phyloP scores from a whole-genome alignment of 306 rosid genomes.

The Casuarina cunninghamiana region DNA sequence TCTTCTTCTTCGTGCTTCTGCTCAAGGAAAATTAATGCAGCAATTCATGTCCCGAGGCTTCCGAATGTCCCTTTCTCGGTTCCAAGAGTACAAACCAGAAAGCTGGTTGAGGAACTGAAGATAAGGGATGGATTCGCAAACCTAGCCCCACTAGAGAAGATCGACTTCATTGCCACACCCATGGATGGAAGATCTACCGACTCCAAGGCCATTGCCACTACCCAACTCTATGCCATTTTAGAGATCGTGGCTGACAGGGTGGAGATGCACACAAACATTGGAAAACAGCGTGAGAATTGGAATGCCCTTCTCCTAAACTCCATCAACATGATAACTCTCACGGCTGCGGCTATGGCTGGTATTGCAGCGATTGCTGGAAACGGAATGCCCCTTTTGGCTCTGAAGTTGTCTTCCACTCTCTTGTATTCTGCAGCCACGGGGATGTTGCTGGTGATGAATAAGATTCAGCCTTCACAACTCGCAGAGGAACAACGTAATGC shows the following conservation, averaged over 20 bases:
- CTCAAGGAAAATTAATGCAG: conserved; percentile 39
- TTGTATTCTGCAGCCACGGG: conserved; percentile 71
- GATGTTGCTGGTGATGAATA: conserved; percentile 54
- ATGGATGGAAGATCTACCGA: conserved; percentile 1
- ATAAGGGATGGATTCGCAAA: conserved; percentile 32
- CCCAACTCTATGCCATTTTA: conserved; percentile 50
- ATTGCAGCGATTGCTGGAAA: conserved; percentile 30
- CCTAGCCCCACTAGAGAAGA: conserved; percentile 20
- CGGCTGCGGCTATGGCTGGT: conserved; percentile 64
- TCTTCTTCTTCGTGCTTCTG: conserved; percentile 8
- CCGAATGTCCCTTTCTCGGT: conserved; percentile 23
- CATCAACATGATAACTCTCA: conserved; percentile 73
- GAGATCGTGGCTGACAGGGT: conserved; percentile 59
- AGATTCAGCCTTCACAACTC: conserved; percentile 84
- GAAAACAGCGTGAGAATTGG: conserved; percentile 73
- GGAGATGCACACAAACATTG: conserved; percentile 74
- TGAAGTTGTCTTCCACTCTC: conserved; percentile 58
- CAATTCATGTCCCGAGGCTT: conserved; percentile 52
- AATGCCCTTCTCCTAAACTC: conserved; percentile 62
- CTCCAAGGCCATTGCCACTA: background rate
- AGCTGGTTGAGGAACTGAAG: conserved; percentile 38
- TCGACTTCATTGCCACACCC: background rate
- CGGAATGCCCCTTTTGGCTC: conserved; percentile 37
- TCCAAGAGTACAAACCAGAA: conserved; percentile 37
- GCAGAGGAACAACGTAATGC: conserved; percentile 85